Conservation (phyloP, 2,329 filamentous ascomycete genomes). For the Phialemoniopsis sp. region DNA sequence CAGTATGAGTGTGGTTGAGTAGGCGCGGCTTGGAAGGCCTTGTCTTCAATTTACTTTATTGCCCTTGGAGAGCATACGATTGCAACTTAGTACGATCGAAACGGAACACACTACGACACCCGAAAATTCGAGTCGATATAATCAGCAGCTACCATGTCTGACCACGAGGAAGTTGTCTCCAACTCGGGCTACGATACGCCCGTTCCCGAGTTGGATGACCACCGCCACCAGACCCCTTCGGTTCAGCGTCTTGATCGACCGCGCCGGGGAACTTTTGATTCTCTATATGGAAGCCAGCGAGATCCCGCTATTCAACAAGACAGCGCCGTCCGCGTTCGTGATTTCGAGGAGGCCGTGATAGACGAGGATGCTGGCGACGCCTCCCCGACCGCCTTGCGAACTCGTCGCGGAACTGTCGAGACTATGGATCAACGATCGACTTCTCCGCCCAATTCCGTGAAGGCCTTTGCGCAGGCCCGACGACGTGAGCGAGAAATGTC, state of each 20-base stretch:
- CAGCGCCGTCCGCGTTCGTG: conserved; percentile 53
- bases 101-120: conserved; percentile 4
- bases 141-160: conserved; percentile 57
- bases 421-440: conserved; percentile 61
- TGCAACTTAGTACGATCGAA: background rate
- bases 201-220: conserved; percentile 81
- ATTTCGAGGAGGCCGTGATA: conserved; percentile 82
- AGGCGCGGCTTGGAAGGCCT: conserved; percentile 4
- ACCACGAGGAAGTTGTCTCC: conserved; percentile 55
- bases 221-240: conserved; percentile 64
- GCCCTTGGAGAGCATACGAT: no score
- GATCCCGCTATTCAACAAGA: conserved; percentile 3
- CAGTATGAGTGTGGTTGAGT: conserved; percentile 4
- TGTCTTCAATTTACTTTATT: background rate
- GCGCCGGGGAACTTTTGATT: conserved; percentile 71
- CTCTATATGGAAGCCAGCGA: conserved; percentile 47
- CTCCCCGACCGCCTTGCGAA: conserved; percentile 37
- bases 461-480: conserved; percentile 89
- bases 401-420: conserved; percentile 53
- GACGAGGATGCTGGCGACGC: conserved; percentile 63
- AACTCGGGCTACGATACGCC: conserved; percentile 68
- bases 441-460: conserved; percentile 94
- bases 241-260: conserved; percentile 56
- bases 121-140: background rate
- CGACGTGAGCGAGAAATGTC: conserved; percentile 74